Conservation (phyloP, 2,329 filamentous ascomycete genomes). For the Trichoderma koningiopsis region DNA sequence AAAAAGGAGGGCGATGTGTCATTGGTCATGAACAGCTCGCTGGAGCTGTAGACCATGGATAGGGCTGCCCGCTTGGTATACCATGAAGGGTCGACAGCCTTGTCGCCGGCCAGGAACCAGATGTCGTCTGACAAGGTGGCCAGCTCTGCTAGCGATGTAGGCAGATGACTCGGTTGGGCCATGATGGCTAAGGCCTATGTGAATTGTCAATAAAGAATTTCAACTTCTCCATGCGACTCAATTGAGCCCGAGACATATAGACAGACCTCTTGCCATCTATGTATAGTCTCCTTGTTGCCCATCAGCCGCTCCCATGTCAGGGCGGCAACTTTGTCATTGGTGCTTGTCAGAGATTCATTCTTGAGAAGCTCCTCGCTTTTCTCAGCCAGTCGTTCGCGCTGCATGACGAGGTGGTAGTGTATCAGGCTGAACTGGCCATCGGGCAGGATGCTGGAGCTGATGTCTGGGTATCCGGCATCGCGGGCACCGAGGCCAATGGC, state of each 20-base stretch:
- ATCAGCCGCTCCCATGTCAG: slow-evolving; percentile 76
- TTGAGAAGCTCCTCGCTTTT: slow-evolving; percentile 46
- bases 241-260: neutral
- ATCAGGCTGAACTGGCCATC: slow-evolving; percentile 81
- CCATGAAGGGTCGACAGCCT: slow-evolving; percentile 81
- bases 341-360: slow-evolving; percentile 42
- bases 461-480: slow-evolving; percentile 84
- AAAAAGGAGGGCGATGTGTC: slow-evolving; percentile 72
- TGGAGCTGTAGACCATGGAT: slow-evolving; percentile 65
- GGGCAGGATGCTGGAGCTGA: slow-evolving; percentile 80
- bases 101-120: slow-evolving; percentile 81
- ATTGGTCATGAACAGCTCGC: slow-evolving; percentile 93
- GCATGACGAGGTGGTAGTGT: slow-evolving; percentile 71
- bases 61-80: slow-evolving; percentile 67
- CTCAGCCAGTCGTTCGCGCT: slow-evolving; percentile 61
- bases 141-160: slow-evolving; percentile 76
- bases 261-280: slow-evolving; percentile 80
- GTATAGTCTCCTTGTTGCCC: slow-evolving; percentile 72
- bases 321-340: slow-evolving; percentile 66
- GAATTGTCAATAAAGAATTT: neutral
- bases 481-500: slow-evolving; percentile 76
- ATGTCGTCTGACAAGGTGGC: slow-evolving; percentile 88
- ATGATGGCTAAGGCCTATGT: slow-evolving; percentile 81
- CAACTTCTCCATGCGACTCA: neutral
- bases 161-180: slow-evolving; percentile 79